Conservation (phyloP, 2,329 filamentous ascomycete species). For the Aspergillus aculeatus region DNA sequence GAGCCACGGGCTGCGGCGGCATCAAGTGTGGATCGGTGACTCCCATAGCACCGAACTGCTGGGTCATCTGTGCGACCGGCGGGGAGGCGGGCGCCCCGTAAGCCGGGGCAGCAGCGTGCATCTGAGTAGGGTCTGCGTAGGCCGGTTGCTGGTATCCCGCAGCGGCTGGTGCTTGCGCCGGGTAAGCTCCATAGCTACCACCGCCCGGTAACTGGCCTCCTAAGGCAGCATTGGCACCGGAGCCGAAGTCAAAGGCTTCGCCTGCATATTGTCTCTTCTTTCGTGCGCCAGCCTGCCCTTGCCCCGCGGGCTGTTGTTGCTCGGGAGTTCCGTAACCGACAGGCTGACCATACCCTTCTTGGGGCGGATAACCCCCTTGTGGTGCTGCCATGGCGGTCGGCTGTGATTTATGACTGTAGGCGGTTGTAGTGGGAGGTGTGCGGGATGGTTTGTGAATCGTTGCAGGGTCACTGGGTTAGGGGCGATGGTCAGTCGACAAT, state of each 20-base stretch:
- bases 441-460: constrained; percentile 13
- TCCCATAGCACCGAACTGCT: constrained; percentile 79
- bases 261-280: constrained; percentile 96
- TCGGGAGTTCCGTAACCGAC: constrained; percentile 41
- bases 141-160: constrained; percentile 44
- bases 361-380: constrained; percentile 52
- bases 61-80: constrained; percentile 70
- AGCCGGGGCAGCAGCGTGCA: constrained; percentile 64
- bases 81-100: constrained; percentile 59
- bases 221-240: constrained; percentile 74
- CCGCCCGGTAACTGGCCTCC: constrained; percentile 51
- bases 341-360: constrained; percentile 50
- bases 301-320: constrained; percentile 32
- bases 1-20: constrained; percentile 24
- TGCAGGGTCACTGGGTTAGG: constrained; percentile 22
- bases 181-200: constrained; percentile 63
- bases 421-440: constrained; percentile 3
- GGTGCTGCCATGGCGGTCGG: constrained; percentile 48
- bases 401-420: constrained; percentile 4
- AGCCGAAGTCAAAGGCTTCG: constrained; percentile 88
- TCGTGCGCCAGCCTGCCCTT: constrained; percentile 41
- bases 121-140: constrained; percentile 46
- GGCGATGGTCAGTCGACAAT: constrained; percentile 19
- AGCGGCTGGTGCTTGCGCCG: constrained; percentile 51
- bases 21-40: constrained; percentile 59